Evolutionary conservation across 345 rosid species (phyloP).

Genomic region (Eucalyptus brandiana): DNA sequence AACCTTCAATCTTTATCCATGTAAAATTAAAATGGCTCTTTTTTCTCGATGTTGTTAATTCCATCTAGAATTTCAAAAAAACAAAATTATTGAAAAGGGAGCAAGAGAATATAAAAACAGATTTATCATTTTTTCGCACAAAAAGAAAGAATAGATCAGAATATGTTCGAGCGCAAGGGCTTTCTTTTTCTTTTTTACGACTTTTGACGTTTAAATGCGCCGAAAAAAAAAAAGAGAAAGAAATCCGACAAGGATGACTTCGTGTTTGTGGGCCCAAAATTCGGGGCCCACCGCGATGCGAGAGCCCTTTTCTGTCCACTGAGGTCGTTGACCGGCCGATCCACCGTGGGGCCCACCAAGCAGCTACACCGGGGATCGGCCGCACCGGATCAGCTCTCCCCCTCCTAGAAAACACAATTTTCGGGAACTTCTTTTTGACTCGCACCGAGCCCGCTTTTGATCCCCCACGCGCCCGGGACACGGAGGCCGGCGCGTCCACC

Average conservation of each 20-base stretch:
- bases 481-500: not conserved
- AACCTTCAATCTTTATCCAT: not conserved
- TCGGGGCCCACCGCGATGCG: not conserved
- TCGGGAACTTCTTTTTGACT: not conserved
- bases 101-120: not conserved
- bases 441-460: not conserved
- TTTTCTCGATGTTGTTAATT: not conserved
- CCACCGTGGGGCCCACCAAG: slow-evolving; percentile 3
- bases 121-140: not conserved
- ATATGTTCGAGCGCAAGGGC: not conserved
- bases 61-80: not conserved
- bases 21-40: not conserved
- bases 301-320: not conserved
- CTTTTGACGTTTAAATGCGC: not conserved
- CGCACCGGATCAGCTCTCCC: not conserved
- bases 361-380: not conserved
- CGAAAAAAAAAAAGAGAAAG: not conserved
- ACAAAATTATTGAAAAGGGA: not conserved
- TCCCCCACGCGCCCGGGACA: not conserved
- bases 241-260: slow-evolving; percentile 13
- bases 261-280: not conserved
- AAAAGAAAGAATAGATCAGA: not conserved
- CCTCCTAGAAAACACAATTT: not conserved
- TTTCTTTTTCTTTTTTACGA: not conserved
- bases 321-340: slow-evolving; percentile 20